Evolutionary conservation across 1,139 yeast species (phyloP), one percentile per base, ranked within the genome.

Genomic region (Geotrichum carabidarum): DNA sequence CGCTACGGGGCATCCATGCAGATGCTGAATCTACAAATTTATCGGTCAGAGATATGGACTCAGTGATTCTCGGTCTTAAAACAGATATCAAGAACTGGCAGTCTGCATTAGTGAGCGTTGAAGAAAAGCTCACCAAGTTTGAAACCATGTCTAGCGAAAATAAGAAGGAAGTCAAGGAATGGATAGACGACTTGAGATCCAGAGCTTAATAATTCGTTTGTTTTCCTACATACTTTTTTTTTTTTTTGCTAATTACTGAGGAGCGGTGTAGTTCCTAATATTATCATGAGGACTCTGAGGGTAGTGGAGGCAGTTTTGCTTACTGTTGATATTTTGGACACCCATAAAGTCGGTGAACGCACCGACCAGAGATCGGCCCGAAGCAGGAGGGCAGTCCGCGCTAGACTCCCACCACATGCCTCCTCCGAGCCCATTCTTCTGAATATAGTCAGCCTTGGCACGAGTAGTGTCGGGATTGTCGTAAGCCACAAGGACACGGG

Each of bases 331-430:
- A 27, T 38, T 42, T 18, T 51, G 31, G 18, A 54, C 22, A 2
- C 63, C 64, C 6, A 68, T 32, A 4, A 53, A 56, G 12, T 61
- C 46, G 0, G 68, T 60, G 50, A 66, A 66, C 0, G 67, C 55
- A 7, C 60, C 59, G 11, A 70, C 61, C 27, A 69, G 55, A 2
- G 70, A 67, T 31, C 63, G 54, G 8, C 59, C 58, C 38, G 65
- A 57, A 8, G 46, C 48, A 6, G 57, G 58, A 0, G 72, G 62
- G 22, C 55, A 58, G 64, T 89, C 96, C 0, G 95, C 96, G 54
- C 84, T 77, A 0, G 95, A 84, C 64, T 90, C 96, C 98, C 98
- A 93, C 84, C 89, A 90, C 82, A 93, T 83, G 0, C 88, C 96
- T 0, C 98, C 98, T 0, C 84, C 95, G 8, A 89, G 72, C 0